A percentile compares a stretch with the other conserved stretches of the same genome.
phyloP scores from a whole-genome alignment of 2,329 filamentous ascomycete species.

The Magnaporthiopsis poae region DNA sequence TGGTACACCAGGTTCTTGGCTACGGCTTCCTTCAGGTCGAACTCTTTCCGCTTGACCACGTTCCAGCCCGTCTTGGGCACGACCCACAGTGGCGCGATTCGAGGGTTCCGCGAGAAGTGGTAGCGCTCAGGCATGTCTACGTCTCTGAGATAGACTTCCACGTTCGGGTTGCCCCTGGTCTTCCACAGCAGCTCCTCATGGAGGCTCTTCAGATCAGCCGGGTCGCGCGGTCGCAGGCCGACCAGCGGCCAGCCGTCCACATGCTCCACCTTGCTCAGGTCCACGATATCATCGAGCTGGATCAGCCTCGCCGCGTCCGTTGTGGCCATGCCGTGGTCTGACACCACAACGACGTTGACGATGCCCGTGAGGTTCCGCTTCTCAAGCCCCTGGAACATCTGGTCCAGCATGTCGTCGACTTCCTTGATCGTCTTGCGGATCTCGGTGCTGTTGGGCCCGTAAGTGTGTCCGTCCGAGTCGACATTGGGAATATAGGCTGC shows the following conservation, averaged over 20 bases:
- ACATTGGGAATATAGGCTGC: conserved; percentile 92
- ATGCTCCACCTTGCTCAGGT: conserved; percentile 66
- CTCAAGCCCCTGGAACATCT: conserved; percentile 66
- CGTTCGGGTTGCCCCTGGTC: conserved; percentile 52
- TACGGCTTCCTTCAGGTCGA: conserved; percentile 60
- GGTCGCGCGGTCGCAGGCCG: conserved; percentile 70
- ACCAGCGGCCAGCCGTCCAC: conserved; percentile 91
- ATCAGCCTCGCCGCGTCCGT: conserved; percentile 72
- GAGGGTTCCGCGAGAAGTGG: conserved; percentile 77
- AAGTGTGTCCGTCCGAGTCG: conserved; percentile 75
- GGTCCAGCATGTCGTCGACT: conserved; percentile 75
- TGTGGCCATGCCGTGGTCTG: conserved; percentile 96
- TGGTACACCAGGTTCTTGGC: conserved; percentile 59
- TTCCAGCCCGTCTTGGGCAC: conserved; percentile 89
- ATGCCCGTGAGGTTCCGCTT: conserved; percentile 75
- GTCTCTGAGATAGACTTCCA: conserved; percentile 80
- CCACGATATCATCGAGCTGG: conserved; percentile 81
- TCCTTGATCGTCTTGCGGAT: conserved; percentile 65
- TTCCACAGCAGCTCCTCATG: conserved; percentile 53
- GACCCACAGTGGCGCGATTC: conserved; percentile 92
- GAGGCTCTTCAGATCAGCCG: conserved; percentile 54
- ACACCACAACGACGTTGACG: conserved; percentile 91
- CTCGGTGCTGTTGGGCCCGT: conserved; percentile 90
- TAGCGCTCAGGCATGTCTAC: conserved; percentile 85
- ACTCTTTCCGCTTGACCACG: conserved; percentile 70